These are phyloP conservation scores for Peronospora destructor DNA, from an alignment of 352 stramenopile genomes.

Conservation along the genomic window DNA sequence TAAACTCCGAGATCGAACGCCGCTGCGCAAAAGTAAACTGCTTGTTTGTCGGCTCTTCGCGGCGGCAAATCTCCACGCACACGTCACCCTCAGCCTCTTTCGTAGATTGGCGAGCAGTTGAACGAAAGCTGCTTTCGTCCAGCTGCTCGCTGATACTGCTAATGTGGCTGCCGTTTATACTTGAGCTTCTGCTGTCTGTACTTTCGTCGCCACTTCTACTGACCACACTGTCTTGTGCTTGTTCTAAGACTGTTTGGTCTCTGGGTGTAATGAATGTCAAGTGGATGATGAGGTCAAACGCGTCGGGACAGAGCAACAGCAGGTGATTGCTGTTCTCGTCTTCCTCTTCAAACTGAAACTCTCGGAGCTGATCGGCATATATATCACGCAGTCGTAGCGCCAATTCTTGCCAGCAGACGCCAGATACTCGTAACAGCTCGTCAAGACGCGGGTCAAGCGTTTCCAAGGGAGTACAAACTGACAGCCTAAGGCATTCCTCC, in stretches of 20 bases:
- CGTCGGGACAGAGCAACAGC: constrained; percentile 71
- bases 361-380: constrained; percentile 69
- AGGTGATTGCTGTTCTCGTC: constrained; percentile 67
- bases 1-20: constrained; percentile 76
- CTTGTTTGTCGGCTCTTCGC: constrained; percentile 71
- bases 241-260: constrained; percentile 10
- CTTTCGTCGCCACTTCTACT: constrained; percentile 18
- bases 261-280: constrained; percentile 56
- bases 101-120: constrained; percentile 21
- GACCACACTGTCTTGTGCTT: constrained; percentile 5
- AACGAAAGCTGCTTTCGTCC: constrained; percentile 11
- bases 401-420: constrained; percentile 77
- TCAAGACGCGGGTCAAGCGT: constrained; percentile 65
- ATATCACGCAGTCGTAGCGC: constrained; percentile 65
- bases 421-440: constrained; percentile 56
- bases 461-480: constrained; percentile 71
- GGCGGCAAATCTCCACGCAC: constrained; percentile 77
- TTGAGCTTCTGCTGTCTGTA: constrained; percentile 18
- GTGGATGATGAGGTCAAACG: constrained; percentile 85
- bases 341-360: constrained; percentile 81
- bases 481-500: constrained; percentile 76
- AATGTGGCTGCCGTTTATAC: constrained; percentile 15
- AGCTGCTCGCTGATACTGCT: constrained; percentile 17
- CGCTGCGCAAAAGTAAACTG: constrained; percentile 78
- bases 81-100: constrained; percentile 21